Evolutionary conservation across 2,329 filamentous ascomycete genomes (phyloP).

Genomic region (Ceratocystis cubensis): DNA sequence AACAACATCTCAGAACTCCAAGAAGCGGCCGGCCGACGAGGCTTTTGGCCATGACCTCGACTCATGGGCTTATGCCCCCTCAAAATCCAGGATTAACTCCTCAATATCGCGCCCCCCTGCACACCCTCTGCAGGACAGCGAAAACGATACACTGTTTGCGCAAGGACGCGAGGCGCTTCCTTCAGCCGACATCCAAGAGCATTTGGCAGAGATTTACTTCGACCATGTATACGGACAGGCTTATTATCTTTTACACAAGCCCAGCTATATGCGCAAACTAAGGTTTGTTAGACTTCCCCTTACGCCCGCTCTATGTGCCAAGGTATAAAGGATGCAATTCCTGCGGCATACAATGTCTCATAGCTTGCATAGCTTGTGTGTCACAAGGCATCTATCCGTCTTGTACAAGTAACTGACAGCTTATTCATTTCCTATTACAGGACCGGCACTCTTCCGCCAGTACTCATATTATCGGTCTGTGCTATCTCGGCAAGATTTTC

Average conservation of each 20-base stretch:
- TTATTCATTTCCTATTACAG: constrained; percentile 32
- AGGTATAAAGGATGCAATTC: background rate
- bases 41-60: constrained; percentile 75
- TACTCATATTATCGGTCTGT: constrained; percentile 85
- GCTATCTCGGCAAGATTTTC: constrained; percentile 93
- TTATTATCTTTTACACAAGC: constrained; percentile 89
- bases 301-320: background rate
- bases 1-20: constrained; percentile 42
- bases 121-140: constrained; percentile 41
- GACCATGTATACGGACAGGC: constrained; percentile 92
- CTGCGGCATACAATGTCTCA: background rate
- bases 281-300: constrained; percentile 37
- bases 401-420: constrained; percentile 22
- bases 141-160: constrained; percentile 63
- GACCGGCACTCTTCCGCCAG: constrained; percentile 69
- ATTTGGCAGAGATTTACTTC: constrained; percentile 88
- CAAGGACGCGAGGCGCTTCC: constrained; percentile 78
- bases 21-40: constrained; percentile 75
- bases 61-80: constrained; percentile 57
- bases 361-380: constrained; percentile 21
- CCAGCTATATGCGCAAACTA: constrained; percentile 86
- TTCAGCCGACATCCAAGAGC: constrained; percentile 76
- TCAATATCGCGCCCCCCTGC: background rate
- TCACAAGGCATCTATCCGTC: background rate
- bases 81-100: constrained; percentile 36